These are phyloP conservation scores for Aspergillus ruber DNA, from an alignment of 2,329 filamentous ascomycete genomes.

Conservation along the genomic window DNA sequence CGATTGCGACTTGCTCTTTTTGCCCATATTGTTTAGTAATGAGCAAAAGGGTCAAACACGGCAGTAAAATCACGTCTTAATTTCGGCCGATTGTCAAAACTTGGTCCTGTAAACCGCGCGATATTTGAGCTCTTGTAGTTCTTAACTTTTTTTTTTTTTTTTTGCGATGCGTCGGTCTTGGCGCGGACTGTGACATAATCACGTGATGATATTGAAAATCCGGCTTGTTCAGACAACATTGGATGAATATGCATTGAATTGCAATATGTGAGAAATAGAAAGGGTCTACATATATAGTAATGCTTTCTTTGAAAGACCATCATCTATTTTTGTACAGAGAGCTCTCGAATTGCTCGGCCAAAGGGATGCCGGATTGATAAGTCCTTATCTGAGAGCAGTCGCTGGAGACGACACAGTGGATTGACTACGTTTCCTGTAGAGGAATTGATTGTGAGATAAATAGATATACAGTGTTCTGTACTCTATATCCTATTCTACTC, in stretches of 20 bases:
- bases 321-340: neutral
- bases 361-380: neutral
- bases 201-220: neutral
- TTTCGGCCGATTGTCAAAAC: no score
- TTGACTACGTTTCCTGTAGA: neutral
- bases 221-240: neutral
- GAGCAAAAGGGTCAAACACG: neutral
- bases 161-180: neutral
- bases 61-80: neutral
- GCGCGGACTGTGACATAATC: neutral
- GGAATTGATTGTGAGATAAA: neutral
- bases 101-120: neutral
- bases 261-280: neutral
- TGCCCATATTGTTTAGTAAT: slow-evolving; percentile 23
- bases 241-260: neutral
- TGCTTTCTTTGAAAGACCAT: neutral
- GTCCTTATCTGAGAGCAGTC: neutral
- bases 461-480: neutral
- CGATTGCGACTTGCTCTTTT: slow-evolving; percentile 27
- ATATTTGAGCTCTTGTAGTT: neutral
- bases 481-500: neutral
- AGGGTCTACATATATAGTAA: neutral
- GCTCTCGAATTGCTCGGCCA: neutral
- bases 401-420: neutral
- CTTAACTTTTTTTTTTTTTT: slow-evolving; percentile 1